A percentile compares a stretch with the other conserved stretches of the same genome.
These are phyloP conservation scores for Boletellus sp. DNA, from an alignment of 768 basidiomycete genomes.

Conservation along the genomic window DNA sequence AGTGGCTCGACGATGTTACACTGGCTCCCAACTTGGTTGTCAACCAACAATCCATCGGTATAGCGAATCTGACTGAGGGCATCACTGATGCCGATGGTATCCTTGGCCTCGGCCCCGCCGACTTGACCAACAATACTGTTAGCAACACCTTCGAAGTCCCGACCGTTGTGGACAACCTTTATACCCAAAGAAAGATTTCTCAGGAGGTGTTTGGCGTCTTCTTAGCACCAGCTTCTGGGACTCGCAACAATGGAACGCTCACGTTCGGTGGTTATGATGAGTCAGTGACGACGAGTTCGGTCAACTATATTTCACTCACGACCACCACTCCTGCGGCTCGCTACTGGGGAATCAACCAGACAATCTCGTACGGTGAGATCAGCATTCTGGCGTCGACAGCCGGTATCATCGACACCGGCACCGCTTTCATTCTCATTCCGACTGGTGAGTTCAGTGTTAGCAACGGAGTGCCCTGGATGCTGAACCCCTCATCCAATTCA, in stretches of 20 bases:
- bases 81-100: constrained; percentile 37
- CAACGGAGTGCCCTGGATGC: background rate
- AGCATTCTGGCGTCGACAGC: constrained; percentile 23
- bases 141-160: constrained; percentile 15
- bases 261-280: constrained; percentile 28
- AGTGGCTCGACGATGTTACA: constrained; percentile 17
- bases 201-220: constrained; percentile 31
- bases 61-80: constrained; percentile 27
- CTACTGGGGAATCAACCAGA: constrained; percentile 34
- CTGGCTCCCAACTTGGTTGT: constrained; percentile 5
- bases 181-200: constrained; percentile 25
- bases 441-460: constrained; percentile 22
- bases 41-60: constrained; percentile 34
- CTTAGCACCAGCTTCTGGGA: constrained; percentile 24
- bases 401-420: constrained; percentile 35
- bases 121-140: constrained; percentile 29
- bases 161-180: constrained; percentile 37
- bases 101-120: constrained; percentile 34
- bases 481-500: background rate
- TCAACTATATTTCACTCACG: constrained; percentile 26
- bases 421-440: constrained; percentile 23
- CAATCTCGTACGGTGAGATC: constrained; percentile 24
- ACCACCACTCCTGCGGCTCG: constrained; percentile 15
- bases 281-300: constrained; percentile 5
- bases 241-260: constrained; percentile 21